These are phyloP conservation scores for Dioscorea alata DNA, from an alignment of 106 monocot genomes.

Conservation along the genomic window DNA sequence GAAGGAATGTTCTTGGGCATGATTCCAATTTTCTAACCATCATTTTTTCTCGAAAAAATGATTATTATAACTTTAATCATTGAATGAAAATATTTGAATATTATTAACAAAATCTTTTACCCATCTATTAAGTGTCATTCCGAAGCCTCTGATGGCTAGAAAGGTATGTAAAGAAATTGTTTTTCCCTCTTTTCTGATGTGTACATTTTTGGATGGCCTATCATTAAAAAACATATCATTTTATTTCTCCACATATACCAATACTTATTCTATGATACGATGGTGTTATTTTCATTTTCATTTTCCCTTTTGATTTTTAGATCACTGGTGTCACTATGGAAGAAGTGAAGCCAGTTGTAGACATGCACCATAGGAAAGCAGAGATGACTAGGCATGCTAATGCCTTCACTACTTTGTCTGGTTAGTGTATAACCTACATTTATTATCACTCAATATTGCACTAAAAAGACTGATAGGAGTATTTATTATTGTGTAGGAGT, in stretches of 20 bases:
- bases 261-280: background rate
- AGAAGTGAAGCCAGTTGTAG: constrained; percentile 71
- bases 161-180: constrained; percentile 39
- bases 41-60: background rate
- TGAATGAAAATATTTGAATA: background rate
- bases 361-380: constrained; percentile 83
- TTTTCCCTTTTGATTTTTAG: constrained; percentile 28
- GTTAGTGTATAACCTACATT: constrained; percentile 26
- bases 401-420: constrained; percentile 76
- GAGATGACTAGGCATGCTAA: constrained; percentile 70
- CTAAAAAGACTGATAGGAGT: too few relatives aligned
- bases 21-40: too few relatives aligned
- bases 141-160: constrained; percentile 86
- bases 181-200: background rate
- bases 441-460: too few relatives aligned
- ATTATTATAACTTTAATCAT: background rate
- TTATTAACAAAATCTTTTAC: constrained; percentile 1
- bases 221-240: background rate
- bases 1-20: constrained; percentile 62
- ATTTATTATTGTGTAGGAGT: background rate
- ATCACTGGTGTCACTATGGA: constrained; percentile 74
- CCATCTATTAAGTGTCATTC: constrained; percentile 66
- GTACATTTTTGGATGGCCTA: background rate
- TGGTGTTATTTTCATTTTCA: background rate
- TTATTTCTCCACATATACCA: background rate